These are phyloP conservation scores for Penicillium palitans DNA, from an alignment of 2,329 filamentous ascomycete genomes.

Conservation along the genomic window DNA sequence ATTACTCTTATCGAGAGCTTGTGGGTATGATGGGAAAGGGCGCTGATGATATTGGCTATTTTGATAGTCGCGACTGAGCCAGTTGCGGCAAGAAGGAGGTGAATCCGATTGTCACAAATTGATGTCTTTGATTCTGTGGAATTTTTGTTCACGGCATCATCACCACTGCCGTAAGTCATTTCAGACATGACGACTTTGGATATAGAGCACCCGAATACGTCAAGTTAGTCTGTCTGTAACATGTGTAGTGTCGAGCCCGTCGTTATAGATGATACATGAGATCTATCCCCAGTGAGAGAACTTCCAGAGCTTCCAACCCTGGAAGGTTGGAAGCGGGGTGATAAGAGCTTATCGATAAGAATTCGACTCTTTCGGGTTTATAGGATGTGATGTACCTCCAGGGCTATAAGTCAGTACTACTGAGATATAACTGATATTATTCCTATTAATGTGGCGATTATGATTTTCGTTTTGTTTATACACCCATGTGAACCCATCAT, in stretches of 20 bases:
- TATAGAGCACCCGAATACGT: not conserved
- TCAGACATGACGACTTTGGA: not conserved
- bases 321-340: not conserved
- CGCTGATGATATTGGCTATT: conserved; percentile 60
- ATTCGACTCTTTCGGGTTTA: not conserved
- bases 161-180: not conserved
- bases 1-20: conserved; percentile 75
- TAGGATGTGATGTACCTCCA: no score
- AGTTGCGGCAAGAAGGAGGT: conserved; percentile 57
- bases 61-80: conserved; percentile 84
- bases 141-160: not conserved
- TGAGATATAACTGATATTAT: not conserved
- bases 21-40: conserved; percentile 41
- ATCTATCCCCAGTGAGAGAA: not conserved
- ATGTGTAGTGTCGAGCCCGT: not conserved
- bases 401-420: not conserved
- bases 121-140: not conserved
- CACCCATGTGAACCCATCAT: not conserved
- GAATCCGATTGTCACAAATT: conserved; percentile 1
- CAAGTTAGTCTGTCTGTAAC: not conserved
- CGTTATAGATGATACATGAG: not conserved
- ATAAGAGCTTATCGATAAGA: conserved; percentile 5
- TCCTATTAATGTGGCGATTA: not conserved
- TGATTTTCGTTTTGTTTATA: not conserved
- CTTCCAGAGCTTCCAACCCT: not conserved